A percentile compares a stretch with the other conserved stretches of the same genome.
Conservation (phyloP, 768 basidiomycete species). For the Tulasnella calospora region DNA sequence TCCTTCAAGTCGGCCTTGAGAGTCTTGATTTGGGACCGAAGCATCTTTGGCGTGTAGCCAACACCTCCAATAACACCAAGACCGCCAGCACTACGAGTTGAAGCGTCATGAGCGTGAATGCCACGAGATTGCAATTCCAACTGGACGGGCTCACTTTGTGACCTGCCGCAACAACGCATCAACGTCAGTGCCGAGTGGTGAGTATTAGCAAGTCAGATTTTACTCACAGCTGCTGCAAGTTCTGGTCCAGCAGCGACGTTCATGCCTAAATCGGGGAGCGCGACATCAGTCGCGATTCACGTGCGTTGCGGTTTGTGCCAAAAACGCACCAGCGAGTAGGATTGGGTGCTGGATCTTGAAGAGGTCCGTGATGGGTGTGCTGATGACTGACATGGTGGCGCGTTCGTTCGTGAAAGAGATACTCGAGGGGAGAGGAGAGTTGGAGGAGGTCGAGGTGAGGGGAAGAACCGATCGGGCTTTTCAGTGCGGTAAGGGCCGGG, state of each 20-base stretch:
- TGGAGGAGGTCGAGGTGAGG: not conserved
- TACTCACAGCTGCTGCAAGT: conserved; percentile 38
- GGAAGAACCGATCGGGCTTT: not conserved
- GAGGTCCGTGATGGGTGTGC: conserved; percentile 81
- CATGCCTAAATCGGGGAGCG: conserved; percentile 46
- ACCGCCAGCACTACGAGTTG: conserved; percentile 57
- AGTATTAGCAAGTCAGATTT: not conserved
- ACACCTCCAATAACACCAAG: conserved; percentile 89
- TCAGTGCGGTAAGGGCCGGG: not conserved
- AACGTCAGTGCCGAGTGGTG: not conserved
- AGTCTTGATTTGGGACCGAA: conserved; percentile 63
- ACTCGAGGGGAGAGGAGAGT: not conserved
- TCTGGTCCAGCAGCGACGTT: conserved; percentile 86
- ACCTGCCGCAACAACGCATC: conserved; percentile 9
- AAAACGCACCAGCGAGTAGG: conserved; percentile 62
- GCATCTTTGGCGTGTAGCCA: conserved; percentile 77
- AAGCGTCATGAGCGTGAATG: not conserved
- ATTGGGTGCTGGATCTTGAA: conserved; percentile 82
- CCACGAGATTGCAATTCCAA: not conserved
- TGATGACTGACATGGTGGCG: conserved; percentile 44
- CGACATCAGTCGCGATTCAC: conserved; percentile 33
- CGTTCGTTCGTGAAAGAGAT: not conserved
- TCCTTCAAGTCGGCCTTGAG: conserved; percentile 69
- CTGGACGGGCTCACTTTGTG: conserved; percentile 19
- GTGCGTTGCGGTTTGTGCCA: conserved; percentile 37